Conservation (phyloP, 208 protist species). For the Crithidia bombi region DNA sequence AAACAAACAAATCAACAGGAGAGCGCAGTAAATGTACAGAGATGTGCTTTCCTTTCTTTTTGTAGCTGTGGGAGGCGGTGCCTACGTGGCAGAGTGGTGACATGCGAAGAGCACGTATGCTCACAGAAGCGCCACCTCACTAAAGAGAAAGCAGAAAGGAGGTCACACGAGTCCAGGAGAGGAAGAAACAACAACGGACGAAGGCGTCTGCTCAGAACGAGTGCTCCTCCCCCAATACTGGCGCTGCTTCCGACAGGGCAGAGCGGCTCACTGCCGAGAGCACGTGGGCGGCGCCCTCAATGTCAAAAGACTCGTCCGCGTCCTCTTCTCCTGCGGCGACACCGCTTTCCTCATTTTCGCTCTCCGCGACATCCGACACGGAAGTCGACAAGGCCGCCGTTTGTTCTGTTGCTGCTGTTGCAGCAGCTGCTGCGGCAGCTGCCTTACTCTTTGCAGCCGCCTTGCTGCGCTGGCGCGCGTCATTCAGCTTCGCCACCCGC, state of each 20-base stretch:
- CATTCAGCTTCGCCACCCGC: conserved; percentile 63
- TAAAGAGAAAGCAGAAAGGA: neutral
- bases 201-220: conserved; percentile 23
- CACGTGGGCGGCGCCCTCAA: conserved; percentile 14
- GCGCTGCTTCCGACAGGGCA: conserved; percentile 7
- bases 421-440: conserved; percentile 25
- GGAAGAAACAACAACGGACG: conserved; percentile 9
- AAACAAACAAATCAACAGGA: no score
- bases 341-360: neutral
- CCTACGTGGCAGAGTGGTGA: no score
- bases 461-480: conserved; percentile 49
- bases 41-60: no score
- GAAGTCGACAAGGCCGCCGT: neutral
- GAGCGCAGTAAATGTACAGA: no score
- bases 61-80: no score
- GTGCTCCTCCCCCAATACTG: conserved; percentile 30
- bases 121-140: no score
- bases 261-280: conserved; percentile 1
- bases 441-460: conserved; percentile 12
- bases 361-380: neutral
- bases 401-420: neutral
- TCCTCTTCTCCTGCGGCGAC: neutral
- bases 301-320: conserved; percentile 9
- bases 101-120: no score
- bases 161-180: neutral